Evolutionary conservation across 2,329 filamentous ascomycete genomes (phyloP).

Genomic region (Myriosclerotinia scirpicola): DNA sequence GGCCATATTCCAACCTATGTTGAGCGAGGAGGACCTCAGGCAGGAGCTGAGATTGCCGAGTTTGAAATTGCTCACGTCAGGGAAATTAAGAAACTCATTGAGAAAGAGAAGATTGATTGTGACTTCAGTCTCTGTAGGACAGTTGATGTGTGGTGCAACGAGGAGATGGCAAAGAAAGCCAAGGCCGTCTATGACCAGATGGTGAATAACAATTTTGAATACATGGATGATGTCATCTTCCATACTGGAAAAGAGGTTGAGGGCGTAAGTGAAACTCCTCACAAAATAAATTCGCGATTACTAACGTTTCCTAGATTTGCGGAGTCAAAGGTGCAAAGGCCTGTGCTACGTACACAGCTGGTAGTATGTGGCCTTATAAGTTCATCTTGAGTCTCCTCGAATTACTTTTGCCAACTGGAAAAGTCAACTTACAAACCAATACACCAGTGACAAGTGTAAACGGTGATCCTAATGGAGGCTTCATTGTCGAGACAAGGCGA

Average conservation of each 20-base stretch:
- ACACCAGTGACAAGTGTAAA: slow-evolving; percentile 45
- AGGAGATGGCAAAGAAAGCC: slow-evolving; percentile 1
- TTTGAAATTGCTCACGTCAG: slow-evolving; percentile 45
- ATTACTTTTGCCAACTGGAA: slow-evolving; percentile 46
- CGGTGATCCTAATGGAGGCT: slow-evolving; percentile 37
- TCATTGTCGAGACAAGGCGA: slow-evolving; percentile 53
- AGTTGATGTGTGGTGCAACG: slow-evolving; percentile 21
- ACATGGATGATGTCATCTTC: slow-evolving; percentile 23
- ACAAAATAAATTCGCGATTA: too few species aligned
- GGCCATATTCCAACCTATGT: slow-evolving; percentile 22
- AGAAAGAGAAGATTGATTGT: slow-evolving; percentile 45
- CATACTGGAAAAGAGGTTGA: slow-evolving; percentile 14
- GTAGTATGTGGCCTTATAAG: slow-evolving; percentile 57
- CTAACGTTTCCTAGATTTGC: slow-evolving; percentile 24
- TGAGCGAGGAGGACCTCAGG: slow-evolving; percentile 5
- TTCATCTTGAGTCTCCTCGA: slow-evolving; percentile 54
- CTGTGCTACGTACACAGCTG: slow-evolving; percentile 31
- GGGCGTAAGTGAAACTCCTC: neutral
- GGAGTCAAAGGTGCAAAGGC: slow-evolving; percentile 34
- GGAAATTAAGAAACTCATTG: slow-evolving; percentile 42
- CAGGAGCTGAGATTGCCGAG: slow-evolving; percentile 30
- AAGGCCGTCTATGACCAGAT: slow-evolving; percentile 20
- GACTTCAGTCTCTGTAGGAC: slow-evolving; percentile 43
- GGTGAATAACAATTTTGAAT: slow-evolving; percentile 12
- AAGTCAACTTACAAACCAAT: slow-evolving; percentile 53